Base-by-base conservation (phyloP, 305 asterid genomes). In the Solanum aculeatissimum region DNA sequence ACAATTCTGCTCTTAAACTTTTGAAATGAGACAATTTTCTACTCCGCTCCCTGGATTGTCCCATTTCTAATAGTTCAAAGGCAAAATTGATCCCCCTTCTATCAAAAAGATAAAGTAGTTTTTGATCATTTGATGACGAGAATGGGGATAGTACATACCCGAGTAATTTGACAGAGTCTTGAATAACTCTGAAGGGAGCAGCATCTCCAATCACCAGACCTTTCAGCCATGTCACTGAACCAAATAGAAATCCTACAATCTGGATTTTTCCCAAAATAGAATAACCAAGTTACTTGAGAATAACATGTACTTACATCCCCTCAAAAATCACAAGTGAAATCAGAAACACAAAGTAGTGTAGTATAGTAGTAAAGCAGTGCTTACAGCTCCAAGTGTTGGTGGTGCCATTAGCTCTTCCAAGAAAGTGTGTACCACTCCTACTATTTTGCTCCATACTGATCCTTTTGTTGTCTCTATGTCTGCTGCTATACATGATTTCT, bases 161-260 rank as follows among this genome's bases (percentile, higher is more conserved):
- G 7, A 94, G 93, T 84, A 93, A 86, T 74, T 71, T 63, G 70
- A 92, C 57, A 38, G 95, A 89, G 81, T 91, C 93, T 45, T 91
- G 84, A 81, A 95, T 87, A 57, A 94, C 96, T 86, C 92, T 88
- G 8, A 95, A 83, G 3, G 97, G 97, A 86, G 98, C 97, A 83
- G 16, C 74, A 4, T 89, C 94, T 18, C 98, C 98, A 60, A 94
- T 85, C 78, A 94, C 84, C 21, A 95, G 94, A 86, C 91, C 83
- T 72, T 88, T 91, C 78, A 95, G 92, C 92, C 91, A 94, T 78
- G 92, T 12, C 2, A 93, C 88, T 12, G 96, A 90, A 62, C 98
- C 98, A 82, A 94, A 92, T 4, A 91, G 21, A 58, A 94, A 86
- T 40, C 98, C 98, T 5, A 90, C 0, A 13, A 92, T 82, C 97